Base-by-base conservation (phyloP, 1,139 yeast genomes). In the Kodamaea ohmeri region DNA sequence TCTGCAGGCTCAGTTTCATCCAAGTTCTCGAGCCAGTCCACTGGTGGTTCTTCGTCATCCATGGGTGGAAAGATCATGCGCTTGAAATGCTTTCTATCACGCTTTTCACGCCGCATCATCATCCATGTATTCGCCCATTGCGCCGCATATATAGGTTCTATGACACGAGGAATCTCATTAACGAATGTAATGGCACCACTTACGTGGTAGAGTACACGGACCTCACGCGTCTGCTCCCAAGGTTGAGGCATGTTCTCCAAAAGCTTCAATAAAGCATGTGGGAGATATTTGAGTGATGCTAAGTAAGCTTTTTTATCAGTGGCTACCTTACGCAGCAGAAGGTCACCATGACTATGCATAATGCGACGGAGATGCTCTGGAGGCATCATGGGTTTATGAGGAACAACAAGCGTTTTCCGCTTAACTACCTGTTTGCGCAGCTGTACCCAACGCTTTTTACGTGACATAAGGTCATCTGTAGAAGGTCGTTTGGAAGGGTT, bases 201-300 rank as follows among this genome's bases (percentile, higher is more conserved):
- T 15, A 78, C 75, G 55, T 92, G 99, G 55, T 92, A 92, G 32
- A 92, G 61, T 6, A 92, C 97, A 44, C 78, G 80, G 9, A 94
- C 98, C 39, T 86, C 95, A 43, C 86, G 85, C 1, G 76, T 67
- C 43, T 78, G 78, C 58, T 94, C 97, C 99, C 99, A 94, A 1
- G 99, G 99, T 56, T 89, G 96, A 0, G 99, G 99, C 92, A 94
- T 92, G 52, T 89, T 90, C 54, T 94, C 98, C 35, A 94, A 57
- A 25, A 94, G 71, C 59, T 94, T 94, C 44, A 89, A 60, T 1
- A 90, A 77, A 0, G 98, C 97, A 62, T 92, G 97, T 0, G 99
- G 99, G 81, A 94, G 76, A 61, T 84, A 94, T 60, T 90, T 92
- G 42, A 94, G 67, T 0, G 97, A 92, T 1, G 97, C 97, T 19